A percentile compares a stretch with the other conserved stretches of the same genome.
Evolutionary conservation across 1,284 basidiomycete species (phyloP).

Genomic region (Moniliella sp.): DNA sequence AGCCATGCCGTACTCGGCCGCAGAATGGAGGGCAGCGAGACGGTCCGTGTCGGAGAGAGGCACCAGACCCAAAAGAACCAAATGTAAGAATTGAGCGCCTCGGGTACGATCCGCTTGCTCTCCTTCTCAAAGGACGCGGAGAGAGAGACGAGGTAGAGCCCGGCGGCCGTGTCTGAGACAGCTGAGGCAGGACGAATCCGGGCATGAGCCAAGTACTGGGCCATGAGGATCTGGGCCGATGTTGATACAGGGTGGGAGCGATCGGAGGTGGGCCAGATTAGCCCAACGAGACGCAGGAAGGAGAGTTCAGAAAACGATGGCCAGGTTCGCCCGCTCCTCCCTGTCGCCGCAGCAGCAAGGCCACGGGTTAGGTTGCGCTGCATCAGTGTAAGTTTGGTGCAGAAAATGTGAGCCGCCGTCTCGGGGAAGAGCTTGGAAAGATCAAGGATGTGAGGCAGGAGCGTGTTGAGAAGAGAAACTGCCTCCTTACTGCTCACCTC

Average conservation of each 20-base stretch:
- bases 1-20: too few species aligned
- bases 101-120: constrained; percentile 71
- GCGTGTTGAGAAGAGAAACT: constrained; percentile 45
- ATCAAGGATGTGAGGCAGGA: constrained; percentile 61
- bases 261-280: constrained; percentile 75
- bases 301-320: constrained; percentile 63
- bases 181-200: constrained; percentile 56
- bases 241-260: constrained; percentile 71
- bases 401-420: constrained; percentile 55
- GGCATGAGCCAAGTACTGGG: constrained; percentile 66
- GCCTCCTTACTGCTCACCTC: too few species aligned
- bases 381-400: constrained; percentile 66
- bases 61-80: too few species aligned
- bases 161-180: constrained; percentile 44
- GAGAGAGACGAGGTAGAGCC: constrained; percentile 68
- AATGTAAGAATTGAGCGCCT: constrained; percentile 71
- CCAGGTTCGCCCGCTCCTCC: too few species aligned
- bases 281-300: constrained; percentile 57
- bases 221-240: constrained; percentile 66
- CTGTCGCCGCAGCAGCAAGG: constrained; percentile 46
- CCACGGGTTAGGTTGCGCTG: constrained; percentile 79
- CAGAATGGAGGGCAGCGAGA: too few species aligned
- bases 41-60: too few species aligned
- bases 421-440: constrained; percentile 63
- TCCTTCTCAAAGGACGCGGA: constrained; percentile 52